Evolutionary conservation across 768 basidiomycete genomes (phyloP).

Genomic region (Tricholoma furcatifolium): DNA sequence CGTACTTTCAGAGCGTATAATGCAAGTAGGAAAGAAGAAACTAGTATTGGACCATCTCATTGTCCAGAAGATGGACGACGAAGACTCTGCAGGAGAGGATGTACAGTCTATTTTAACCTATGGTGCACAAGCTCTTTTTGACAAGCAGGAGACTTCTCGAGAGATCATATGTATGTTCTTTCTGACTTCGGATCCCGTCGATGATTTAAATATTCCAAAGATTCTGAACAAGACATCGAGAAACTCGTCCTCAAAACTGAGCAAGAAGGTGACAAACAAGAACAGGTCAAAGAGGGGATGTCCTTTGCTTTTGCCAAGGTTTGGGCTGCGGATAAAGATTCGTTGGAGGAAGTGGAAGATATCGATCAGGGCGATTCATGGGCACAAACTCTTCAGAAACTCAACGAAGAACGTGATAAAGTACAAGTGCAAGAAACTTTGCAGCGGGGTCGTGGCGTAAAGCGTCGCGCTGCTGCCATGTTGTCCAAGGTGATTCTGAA

Average conservation of each 20-base stretch:
- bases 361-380: conserved; percentile 75
- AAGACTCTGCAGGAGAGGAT: conserved; percentile 66
- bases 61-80: conserved; percentile 94
- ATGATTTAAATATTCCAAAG: conserved; percentile 32
- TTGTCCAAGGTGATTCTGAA: conserved; percentile 35
- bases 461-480: conserved; percentile 70
- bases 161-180: conserved; percentile 66
- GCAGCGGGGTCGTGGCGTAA: conserved; percentile 69
- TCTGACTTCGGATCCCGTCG: background rate
- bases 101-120: conserved; percentile 88
- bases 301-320: conserved; percentile 89
- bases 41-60: conserved; percentile 92
- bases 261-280: conserved; percentile 59
- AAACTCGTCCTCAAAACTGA: conserved; percentile 87
- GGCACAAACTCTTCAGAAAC: conserved; percentile 65
- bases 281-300: conserved; percentile 46
- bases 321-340: conserved; percentile 80
- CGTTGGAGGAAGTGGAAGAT: conserved; percentile 66
- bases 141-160: conserved; percentile 53
- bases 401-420: conserved; percentile 43
- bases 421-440: conserved; percentile 44
- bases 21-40: conserved; percentile 94
- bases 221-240: conserved; percentile 80
- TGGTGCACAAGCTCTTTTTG: conserved; percentile 85
- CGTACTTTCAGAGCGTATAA: conserved; percentile 72